These are phyloP conservation scores for Fusarium drepaniforme DNA, from an alignment of 2,329 filamentous ascomycete species.

Conservation along the genomic window DNA sequence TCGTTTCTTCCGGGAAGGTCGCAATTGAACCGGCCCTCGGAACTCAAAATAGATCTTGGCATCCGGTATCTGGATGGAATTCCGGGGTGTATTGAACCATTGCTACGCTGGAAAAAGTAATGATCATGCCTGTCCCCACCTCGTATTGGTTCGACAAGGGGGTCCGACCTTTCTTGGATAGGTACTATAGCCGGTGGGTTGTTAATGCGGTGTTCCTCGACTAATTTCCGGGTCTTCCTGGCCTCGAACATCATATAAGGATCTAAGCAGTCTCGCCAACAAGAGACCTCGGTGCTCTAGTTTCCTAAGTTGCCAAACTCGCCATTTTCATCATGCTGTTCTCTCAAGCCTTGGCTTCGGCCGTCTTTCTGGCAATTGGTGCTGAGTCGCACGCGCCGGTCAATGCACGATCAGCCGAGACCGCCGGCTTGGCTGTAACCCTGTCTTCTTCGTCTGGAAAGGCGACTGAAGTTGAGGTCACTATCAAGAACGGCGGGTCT, in stretches of 20 bases:
- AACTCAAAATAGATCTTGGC: slow-evolving; percentile 1
- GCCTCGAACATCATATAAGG: background rate
- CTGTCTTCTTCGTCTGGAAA: background rate
- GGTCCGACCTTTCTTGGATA: background rate
- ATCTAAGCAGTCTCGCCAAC: background rate
- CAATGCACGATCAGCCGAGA: background rate
- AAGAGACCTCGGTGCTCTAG: background rate
- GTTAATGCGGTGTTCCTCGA: background rate
- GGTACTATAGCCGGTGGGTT: background rate
- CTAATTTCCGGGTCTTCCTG: background rate
- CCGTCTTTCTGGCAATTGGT: background rate
- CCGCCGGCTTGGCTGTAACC: background rate
- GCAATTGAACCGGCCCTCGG: background rate
- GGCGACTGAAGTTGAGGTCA: slow-evolving; percentile 11
- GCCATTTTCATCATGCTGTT: background rate
- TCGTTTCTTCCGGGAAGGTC: background rate
- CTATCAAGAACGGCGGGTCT: slow-evolving; percentile 11
- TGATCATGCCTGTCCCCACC: background rate
- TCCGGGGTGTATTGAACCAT: background rate
- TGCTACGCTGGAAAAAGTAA: background rate
- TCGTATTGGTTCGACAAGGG: background rate
- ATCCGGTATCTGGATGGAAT: background rate
- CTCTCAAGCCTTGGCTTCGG: background rate
- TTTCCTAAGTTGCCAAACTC: background rate
- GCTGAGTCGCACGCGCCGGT: slow-evolving; percentile 8